Percentiles rank a stretch among this genome's conserved stretches.
Conservation (phyloP, 2,329 filamentous ascomycete genomes). For the Penicillium griseofulvum region DNA sequence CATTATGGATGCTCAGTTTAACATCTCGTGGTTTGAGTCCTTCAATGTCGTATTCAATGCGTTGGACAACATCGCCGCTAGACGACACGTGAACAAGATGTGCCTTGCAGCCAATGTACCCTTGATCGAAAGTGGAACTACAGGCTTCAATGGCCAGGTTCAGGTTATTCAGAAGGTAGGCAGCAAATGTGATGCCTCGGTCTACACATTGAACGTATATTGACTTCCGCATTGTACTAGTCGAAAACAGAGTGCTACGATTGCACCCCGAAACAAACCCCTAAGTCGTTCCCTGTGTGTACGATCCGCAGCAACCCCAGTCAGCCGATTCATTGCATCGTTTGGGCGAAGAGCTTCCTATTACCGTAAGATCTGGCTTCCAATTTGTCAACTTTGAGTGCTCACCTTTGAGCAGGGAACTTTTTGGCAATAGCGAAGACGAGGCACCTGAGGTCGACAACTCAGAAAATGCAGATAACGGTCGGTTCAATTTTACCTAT, state of each 20-base stretch:
- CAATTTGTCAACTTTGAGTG: rapidly evolving
- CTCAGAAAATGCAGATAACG: constrained; percentile 77
- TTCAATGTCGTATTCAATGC: constrained; percentile 95
- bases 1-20: constrained; percentile 87
- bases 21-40: constrained; percentile 78
- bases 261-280: constrained; percentile 82
- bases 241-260: constrained; percentile 94
- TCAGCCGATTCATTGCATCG: constrained; percentile 96
- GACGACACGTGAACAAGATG: constrained; percentile 96
- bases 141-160: constrained; percentile 95
- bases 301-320: constrained; percentile 95
- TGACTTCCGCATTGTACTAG: constrained; percentile 35
- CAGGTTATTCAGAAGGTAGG: constrained; percentile 83
- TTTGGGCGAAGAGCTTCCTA: constrained; percentile 97
- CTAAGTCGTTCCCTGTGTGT: constrained; percentile 92
- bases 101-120: constrained; percentile 88
- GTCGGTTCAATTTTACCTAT: constrained; percentile 37
- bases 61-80: constrained; percentile 89
- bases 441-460: constrained; percentile 76
- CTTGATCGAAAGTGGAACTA: constrained; percentile 93
- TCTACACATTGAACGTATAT: not conserved
- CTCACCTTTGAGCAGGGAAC: constrained; percentile 56
- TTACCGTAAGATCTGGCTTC: constrained; percentile 58
- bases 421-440: constrained; percentile 90
- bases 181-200: not conserved